Evolutionary conservation across 805 yeast genomes (phyloP).

Genomic region (Suhomyces prunicola): DNA sequence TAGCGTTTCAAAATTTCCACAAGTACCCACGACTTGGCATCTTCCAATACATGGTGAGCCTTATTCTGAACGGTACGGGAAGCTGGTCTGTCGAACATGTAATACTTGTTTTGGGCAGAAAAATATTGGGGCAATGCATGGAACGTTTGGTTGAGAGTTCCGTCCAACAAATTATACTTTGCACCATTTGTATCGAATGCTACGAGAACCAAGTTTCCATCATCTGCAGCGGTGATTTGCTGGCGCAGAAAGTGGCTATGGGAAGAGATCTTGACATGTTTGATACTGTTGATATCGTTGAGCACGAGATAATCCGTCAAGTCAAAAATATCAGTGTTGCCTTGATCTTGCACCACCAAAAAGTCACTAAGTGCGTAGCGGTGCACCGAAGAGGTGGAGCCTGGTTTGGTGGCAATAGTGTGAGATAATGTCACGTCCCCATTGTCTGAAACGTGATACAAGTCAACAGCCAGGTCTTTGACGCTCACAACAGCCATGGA

Average conservation of each 20-base stretch:
- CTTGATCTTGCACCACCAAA: slow-evolving; percentile 5
- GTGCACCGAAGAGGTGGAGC: not conserved
- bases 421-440: not conserved
- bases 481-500: slow-evolving; percentile 3
- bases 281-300: slow-evolving; percentile 15
- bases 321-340: slow-evolving; percentile 11
- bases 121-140: not conserved
- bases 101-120: slow-evolving; percentile 7
- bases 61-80: slow-evolving; percentile 25
- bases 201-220: not conserved
- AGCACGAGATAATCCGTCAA: slow-evolving; percentile 20
- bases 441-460: slow-evolving; percentile 5
- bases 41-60: slow-evolving; percentile 32
- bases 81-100: slow-evolving; percentile 32
- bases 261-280: slow-evolving; percentile 7
- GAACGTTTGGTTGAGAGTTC: slow-evolving; percentile 4
- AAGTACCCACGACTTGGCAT: slow-evolving; percentile 11
- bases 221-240: not conserved
- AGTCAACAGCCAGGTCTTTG: not conserved
- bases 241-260: not conserved
- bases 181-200: slow-evolving; percentile 2
- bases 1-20: slow-evolving; percentile 16
- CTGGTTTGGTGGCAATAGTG: not conserved
- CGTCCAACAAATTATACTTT: slow-evolving; percentile 9
- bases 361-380: slow-evolving; percentile 9